Evolutionary conservation across 108 stramenopile species (phyloP), one percentile per base, ranked within the genome.

Genomic region (Phaeodactylum tricornutum): DNA sequence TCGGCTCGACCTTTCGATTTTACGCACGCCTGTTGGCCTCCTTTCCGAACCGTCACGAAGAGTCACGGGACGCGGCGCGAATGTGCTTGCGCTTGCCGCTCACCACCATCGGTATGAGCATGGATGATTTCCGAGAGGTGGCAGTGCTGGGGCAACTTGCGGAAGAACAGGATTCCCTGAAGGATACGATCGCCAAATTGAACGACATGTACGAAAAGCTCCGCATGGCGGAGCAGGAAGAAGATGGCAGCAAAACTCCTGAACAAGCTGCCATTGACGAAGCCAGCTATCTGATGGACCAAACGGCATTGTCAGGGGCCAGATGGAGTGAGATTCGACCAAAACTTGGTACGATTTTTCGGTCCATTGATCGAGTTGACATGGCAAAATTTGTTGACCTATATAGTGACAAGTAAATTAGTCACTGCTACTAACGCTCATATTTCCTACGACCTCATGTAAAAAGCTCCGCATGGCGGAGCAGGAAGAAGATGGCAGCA

Each of bases 81-180:
- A 72, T 81, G 74, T 84, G 82, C 33, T 44, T 88, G 1, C 65
- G 82, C 5, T 53, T 88, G 64, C 87, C 87, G n/a, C 52, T 88
- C 20, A 64, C 82, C 4, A 70, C 75, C 14, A 59, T 79, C 45
- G 87, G 87, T 33, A 41, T 78, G 21, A 51, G 42, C 0, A 29
- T 44, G 11, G 57, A 62, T 29, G 80, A 84, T 29, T 72, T 75
- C 37, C 57, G 60, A 21, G 67, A 71, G 9, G 75, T 77, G 29
- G 74, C 77, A 3, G 61, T 76, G 48, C 49, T 81, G 29, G 87
- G 70, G 0, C 55, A 69, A 31, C 38, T 76, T 38, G 74, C 77
- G 2, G 47, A 50, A 15, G 49, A 57, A 9, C 50, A 34, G 21
- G 79, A 76, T 59, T 40, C 74, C 5, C 50, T 54, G 1, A 77